phyloP scores from a whole-genome alignment of 768 basidiomycete genomes.

The Phanerodontia chrysosporium region DNA sequence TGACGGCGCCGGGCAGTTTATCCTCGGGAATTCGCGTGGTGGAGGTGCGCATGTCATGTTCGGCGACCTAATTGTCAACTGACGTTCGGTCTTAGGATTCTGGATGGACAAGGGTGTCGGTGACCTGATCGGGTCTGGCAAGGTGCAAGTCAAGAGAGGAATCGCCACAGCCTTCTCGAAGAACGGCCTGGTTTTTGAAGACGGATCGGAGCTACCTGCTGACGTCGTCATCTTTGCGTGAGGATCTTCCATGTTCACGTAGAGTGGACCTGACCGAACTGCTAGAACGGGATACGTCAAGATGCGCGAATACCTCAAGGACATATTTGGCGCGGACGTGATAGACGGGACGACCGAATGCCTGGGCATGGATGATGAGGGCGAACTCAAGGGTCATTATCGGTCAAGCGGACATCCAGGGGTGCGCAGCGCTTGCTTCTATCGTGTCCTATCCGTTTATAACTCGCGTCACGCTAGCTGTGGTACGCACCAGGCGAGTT shows the following conservation, averaged over 20 bases:
- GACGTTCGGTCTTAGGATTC: not conserved
- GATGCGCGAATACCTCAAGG: conserved; percentile 26
- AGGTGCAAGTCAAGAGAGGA: conserved; percentile 17
- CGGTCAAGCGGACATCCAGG: conserved; percentile 39
- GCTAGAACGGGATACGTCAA: conserved; percentile 30
- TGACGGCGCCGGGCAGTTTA: conserved; percentile 27
- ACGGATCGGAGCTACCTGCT: conserved; percentile 21
- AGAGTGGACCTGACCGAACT: too few relatives aligned
- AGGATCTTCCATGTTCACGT: too few relatives aligned
- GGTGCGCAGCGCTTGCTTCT: conserved; percentile 28
- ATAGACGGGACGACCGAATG: conserved; percentile 29
- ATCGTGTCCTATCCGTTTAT: too few relatives aligned
- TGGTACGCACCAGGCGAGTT: conserved; percentile 39
- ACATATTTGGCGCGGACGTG: conserved; percentile 33
- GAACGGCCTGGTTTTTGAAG: conserved; percentile 24
- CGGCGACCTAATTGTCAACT: not conserved
- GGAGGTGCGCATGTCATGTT: conserved; percentile 27
- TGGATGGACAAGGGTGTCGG: conserved; percentile 19
- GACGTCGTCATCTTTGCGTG: conserved; percentile 30
- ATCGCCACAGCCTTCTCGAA: not conserved
- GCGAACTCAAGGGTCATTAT: conserved; percentile 33
- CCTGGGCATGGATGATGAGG: conserved; percentile 39
- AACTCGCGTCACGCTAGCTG: too few relatives aligned
- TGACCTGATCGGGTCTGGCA: conserved; percentile 15
- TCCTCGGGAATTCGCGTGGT: conserved; percentile 24